phyloP scores from a whole-genome alignment of 2,329 filamentous ascomycete species.

The Epichloe sp. region DNA sequence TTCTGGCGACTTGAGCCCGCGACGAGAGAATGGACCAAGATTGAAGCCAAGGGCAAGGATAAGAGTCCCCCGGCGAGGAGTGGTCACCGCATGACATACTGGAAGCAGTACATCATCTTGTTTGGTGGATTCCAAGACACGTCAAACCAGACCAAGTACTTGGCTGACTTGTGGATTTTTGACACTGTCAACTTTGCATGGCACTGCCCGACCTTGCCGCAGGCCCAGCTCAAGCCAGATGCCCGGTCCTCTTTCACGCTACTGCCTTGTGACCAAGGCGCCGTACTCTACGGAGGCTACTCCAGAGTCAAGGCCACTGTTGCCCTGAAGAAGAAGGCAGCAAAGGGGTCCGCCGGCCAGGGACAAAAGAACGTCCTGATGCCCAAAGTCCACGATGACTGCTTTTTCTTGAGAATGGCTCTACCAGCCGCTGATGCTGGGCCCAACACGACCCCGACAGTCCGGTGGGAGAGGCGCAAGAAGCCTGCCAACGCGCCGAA shows the following conservation, averaged over 20 bases:
- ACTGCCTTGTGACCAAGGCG: constrained; percentile 78
- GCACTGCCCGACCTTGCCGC: constrained; percentile 62
- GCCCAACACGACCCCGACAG: constrained; percentile 50
- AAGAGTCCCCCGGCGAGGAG: constrained; percentile 73
- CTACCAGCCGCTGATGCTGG: constrained; percentile 56
- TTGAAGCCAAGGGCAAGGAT: constrained; percentile 67
- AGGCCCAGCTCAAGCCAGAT: constrained; percentile 77
- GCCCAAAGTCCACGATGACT: constrained; percentile 87
- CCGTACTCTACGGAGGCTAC: constrained; percentile 86
- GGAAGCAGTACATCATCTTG: constrained; percentile 90
- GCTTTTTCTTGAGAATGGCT: constrained; percentile 77
- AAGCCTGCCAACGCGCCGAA: constrained; percentile 79
- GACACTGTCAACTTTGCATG: constrained; percentile 80
- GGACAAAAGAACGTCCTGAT: constrained; percentile 62
- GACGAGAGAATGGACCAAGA: constrained; percentile 76
- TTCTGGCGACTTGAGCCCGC: constrained; percentile 87
- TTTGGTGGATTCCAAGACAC: constrained; percentile 98
- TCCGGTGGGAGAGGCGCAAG: constrained; percentile 90
- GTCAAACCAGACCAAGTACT: constrained; percentile 84
- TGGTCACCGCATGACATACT: constrained; percentile 92
- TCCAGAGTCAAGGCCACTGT: constrained; percentile 71
- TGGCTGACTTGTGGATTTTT: constrained; percentile 90
- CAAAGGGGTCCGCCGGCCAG: constrained; percentile 41
- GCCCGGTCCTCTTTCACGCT: constrained; percentile 84
- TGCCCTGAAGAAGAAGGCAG: constrained; percentile 43